Percentiles rank a stretch among this genome's conserved stretches.
Evolutionary conservation across 371 early-diverging fungal genomes (phyloP).

Genomic region (Apophysomyces ossiformis): DNA sequence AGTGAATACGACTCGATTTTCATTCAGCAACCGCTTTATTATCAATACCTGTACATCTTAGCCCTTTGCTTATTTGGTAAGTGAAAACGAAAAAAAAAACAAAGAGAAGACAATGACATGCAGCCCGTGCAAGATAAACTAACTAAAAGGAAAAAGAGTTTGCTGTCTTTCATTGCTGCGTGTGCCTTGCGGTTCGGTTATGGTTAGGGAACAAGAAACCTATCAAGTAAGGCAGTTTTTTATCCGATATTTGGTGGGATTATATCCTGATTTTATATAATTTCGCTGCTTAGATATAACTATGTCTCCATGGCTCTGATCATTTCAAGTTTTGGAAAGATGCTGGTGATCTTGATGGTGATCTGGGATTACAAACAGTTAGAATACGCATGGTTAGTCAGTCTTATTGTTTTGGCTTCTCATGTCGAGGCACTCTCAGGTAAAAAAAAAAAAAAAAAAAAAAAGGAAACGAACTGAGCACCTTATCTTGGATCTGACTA

Average conservation of each 20-base stretch:
- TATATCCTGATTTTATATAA: too few relatives aligned
- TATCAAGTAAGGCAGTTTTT: constrained; percentile 17
- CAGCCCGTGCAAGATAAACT: background rate
- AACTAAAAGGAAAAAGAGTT: constrained; percentile 37
- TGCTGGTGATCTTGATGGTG: constrained; percentile 89
- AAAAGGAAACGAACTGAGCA: background rate
- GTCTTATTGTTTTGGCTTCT: constrained; percentile 79
- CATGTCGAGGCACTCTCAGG: constrained; percentile 87
- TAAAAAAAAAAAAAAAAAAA: constrained; percentile 28
- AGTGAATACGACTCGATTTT: constrained; percentile 56
- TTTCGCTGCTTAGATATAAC: constrained; percentile 46
- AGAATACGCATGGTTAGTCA: constrained; percentile 84
- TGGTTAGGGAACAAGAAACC: constrained; percentile 26
- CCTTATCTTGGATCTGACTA: background rate
- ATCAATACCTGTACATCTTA: constrained; percentile 84
- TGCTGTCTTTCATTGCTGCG: constrained; percentile 47
- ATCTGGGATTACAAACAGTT: constrained; percentile 92
- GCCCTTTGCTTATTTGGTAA: constrained; percentile 74
- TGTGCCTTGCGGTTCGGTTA: constrained; percentile 40
- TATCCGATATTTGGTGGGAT: background rate
- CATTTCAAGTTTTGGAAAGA: constrained; percentile 88
- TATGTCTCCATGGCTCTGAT: constrained; percentile 80
- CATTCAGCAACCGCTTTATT: constrained; percentile 64
- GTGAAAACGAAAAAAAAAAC: background rate
- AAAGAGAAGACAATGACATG: too few relatives aligned